Percentiles rank a stretch among this genome's conserved stretches.
phyloP scores from a whole-genome alignment of 768 basidiomycete genomes.

The Hypsizygus marmoreus region DNA sequence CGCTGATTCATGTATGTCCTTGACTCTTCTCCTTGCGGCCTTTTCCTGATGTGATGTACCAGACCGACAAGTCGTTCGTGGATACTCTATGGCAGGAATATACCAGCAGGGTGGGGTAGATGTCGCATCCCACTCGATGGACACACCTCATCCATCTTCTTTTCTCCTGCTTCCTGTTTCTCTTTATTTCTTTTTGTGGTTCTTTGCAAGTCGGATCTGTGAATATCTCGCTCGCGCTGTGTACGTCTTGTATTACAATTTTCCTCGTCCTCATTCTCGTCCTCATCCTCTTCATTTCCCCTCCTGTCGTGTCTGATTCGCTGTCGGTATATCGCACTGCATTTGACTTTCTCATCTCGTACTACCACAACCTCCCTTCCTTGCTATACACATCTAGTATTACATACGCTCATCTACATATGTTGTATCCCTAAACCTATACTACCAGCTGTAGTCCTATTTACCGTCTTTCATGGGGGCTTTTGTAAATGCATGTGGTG shows the following conservation, averaged over 20 bases:
- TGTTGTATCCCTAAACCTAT: conserved; percentile 23
- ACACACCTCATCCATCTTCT: not conserved
- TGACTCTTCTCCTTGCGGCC: not conserved
- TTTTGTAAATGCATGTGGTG: not conserved
- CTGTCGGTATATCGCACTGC: too few relatives aligned
- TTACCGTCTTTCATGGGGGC: conserved; percentile 3
- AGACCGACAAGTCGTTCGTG: conserved; percentile 71
- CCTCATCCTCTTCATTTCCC: conserved; percentile 5
- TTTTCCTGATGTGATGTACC: conserved; percentile 8
- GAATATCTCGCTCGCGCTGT: not conserved
- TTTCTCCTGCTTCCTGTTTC: not conserved
- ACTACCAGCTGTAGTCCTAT: conserved; percentile 19
- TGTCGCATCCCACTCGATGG: too few relatives aligned
- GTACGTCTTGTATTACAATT: conserved; percentile 2
- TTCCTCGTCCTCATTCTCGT: conserved; percentile 2
- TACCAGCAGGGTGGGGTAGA: conserved; percentile 21
- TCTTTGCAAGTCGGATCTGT: not conserved
- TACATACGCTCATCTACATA: conserved; percentile 22
- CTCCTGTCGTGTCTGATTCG: too few relatives aligned
- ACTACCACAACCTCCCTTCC: not conserved
- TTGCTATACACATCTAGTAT: conserved; percentile 21
- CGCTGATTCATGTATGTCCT: conserved; percentile 58
- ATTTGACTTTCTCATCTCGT: conserved; percentile 1
- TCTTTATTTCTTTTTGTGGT: conserved; percentile 1
- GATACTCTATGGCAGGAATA: conserved; percentile 63